These are phyloP conservation scores for Lepraria neglecta DNA, from an alignment of 495 filamentous ascomycete species.

Conservation along the genomic window DNA sequence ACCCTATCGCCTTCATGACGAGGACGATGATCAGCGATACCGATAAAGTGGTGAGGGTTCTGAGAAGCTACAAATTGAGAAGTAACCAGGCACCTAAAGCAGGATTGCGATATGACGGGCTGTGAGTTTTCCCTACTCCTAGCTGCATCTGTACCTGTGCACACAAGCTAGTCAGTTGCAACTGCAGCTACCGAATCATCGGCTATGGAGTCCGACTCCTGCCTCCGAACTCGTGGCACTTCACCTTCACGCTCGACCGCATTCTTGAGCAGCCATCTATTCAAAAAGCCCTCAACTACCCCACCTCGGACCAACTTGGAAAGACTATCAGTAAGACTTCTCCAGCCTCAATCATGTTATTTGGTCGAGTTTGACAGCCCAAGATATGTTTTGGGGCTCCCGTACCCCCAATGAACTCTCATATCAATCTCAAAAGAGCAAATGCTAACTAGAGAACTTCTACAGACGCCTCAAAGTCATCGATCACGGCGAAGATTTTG, in stretches of 20 bases:
- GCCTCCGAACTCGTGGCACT: slow-evolving; percentile 11
- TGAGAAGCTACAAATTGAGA: slow-evolving; percentile 20
- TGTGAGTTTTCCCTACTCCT: slow-evolving; percentile 17
- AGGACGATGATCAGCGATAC: slow-evolving; percentile 11
- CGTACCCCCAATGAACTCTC: too few relatives aligned
- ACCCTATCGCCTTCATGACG: slow-evolving; percentile 22
- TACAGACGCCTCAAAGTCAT: neutral
- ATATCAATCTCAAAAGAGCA: too few relatives aligned
- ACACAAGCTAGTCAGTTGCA: neutral
- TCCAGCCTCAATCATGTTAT: too few relatives aligned
- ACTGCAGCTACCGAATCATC: slow-evolving; percentile 21
- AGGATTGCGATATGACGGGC: slow-evolving; percentile 28
- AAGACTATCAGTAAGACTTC: slow-evolving; percentile 18
- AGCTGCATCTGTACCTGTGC: neutral
- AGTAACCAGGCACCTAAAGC: slow-evolving; percentile 21
- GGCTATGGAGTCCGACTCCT: slow-evolving; percentile 18
- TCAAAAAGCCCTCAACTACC: slow-evolving; percentile 13
- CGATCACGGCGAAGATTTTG: slow-evolving; percentile 15
- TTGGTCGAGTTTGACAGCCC: too few relatives aligned
- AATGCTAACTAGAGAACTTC: too few relatives aligned
- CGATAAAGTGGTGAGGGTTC: slow-evolving; percentile 20
- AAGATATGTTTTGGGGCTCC: too few relatives aligned
- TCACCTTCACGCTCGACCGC: slow-evolving; percentile 20
- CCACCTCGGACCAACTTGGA: slow-evolving; percentile 26
- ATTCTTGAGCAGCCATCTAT: slow-evolving; percentile 16